Evolutionary conservation across 78 protist species (phyloP).

Genomic region (Isochrysis galbana): DNA sequence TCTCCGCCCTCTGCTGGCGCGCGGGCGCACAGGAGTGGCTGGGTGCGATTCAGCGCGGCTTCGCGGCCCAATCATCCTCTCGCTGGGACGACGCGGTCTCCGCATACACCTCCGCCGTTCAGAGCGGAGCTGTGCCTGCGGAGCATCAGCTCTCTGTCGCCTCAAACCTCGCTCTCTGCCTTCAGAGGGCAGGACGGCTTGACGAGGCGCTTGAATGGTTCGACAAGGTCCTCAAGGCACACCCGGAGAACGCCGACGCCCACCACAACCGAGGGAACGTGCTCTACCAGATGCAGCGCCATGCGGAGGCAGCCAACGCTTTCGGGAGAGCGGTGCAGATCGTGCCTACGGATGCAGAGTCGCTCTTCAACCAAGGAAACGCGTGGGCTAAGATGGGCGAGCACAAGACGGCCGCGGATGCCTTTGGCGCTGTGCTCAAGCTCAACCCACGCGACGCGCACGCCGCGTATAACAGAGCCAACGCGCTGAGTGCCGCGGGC

Average conservation of each 20-base stretch:
- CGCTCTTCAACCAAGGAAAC: neutral
- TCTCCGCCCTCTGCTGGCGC: no score
- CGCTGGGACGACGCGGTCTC: neutral
- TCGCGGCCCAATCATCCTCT: neutral
- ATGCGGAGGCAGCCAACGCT: neutral
- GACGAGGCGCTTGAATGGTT: neutral
- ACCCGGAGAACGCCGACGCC: neutral
- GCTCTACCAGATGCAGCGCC: neutral
- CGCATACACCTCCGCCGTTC: neutral
- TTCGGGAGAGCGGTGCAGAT: neutral
- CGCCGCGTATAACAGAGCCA: neutral
- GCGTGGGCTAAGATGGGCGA: neutral
- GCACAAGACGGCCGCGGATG: neutral
- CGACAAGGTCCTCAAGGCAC: neutral
- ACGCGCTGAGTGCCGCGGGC: neutral
- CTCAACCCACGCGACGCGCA: neutral
- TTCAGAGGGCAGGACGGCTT: neutral
- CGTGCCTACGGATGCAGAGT: neutral
- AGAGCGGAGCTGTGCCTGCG: neutral
- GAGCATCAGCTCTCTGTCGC: neutral
- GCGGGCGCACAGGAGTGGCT: neutral
- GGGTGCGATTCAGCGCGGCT: neutral
- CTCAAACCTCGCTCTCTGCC: neutral
- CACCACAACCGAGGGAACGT: conserved; percentile 8
- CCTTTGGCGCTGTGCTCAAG: neutral